phyloP scores from a whole-genome alignment of 169 alveolate species.

The Cryptosporidium bovis region DNA sequence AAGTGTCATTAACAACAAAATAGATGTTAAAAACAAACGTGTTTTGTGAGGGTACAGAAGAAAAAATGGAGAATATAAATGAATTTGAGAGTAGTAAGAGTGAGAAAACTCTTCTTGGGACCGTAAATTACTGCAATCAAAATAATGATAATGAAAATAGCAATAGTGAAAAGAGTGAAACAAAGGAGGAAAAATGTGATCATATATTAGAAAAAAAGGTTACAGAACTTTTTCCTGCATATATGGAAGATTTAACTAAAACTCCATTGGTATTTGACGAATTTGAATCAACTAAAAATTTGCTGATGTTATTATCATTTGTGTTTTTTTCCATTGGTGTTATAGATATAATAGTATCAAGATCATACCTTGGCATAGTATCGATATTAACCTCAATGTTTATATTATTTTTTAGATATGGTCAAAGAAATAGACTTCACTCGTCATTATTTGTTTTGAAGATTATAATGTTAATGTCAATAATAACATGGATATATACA shows the following conservation, averaged over 20 bases:
- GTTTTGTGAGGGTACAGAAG: no score
- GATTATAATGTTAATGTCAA: background rate
- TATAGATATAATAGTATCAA: constrained; percentile 6
- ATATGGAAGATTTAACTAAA: background rate
- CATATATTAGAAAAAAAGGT: background rate
- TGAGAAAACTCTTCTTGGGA: no score
- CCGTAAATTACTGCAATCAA: no score
- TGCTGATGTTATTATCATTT: constrained; percentile 22
- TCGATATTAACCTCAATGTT: constrained; percentile 34
- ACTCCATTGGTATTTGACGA: constrained; percentile 48
- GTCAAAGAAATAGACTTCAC: constrained; percentile 54
- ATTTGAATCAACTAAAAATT: constrained; percentile 7
- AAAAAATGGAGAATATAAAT: no score
- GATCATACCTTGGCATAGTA: constrained; percentile 17
- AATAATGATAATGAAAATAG: no score
- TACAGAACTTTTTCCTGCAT: background rate
- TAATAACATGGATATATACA: constrained; percentile 22
- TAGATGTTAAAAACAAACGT: no score
- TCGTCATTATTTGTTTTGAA: constrained; percentile 9
- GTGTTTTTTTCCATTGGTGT: constrained; percentile 50
- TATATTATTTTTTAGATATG: constrained; percentile 33
- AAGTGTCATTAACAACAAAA: no score
- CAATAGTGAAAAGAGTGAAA: background rate
- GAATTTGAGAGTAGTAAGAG: no score
- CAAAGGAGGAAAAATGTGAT: background rate